Evolutionary conservation across 192 early-diverging fungal genomes (phyloP).

Genomic region (Coemansia sp.): DNA sequence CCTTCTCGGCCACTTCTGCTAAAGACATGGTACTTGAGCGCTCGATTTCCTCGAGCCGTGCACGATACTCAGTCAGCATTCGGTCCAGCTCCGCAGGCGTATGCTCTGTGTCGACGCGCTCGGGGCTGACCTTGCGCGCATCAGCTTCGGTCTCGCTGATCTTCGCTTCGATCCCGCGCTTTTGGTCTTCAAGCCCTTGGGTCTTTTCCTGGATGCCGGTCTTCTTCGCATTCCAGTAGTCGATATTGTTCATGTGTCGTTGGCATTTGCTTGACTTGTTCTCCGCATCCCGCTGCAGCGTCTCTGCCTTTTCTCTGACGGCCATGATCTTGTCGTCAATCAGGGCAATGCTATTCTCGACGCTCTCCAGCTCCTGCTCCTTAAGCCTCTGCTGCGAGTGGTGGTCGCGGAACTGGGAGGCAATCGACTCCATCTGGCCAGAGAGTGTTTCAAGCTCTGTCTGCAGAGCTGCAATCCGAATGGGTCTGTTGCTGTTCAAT

Average conservation of each 20-base stretch:
- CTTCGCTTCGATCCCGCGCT: conserved; percentile 25
- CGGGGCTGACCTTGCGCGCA: conserved; percentile 59
- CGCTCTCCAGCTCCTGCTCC: conserved; percentile 35
- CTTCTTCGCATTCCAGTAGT: conserved; percentile 60
- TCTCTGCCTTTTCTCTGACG: conserved; percentile 29
- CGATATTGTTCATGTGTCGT: conserved; percentile 44
- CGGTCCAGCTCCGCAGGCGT: conserved; percentile 59
- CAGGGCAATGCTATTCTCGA: conserved; percentile 21
- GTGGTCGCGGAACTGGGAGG: conserved; percentile 61
- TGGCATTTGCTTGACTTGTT: conserved; percentile 28
- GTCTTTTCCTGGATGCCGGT: conserved; percentile 34
- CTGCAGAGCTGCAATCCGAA: conserved; percentile 62
- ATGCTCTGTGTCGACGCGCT: conserved; percentile 61
- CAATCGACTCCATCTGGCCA: conserved; percentile 58
- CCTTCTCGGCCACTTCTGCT: conserved; percentile 63
- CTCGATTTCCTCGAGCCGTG: conserved; percentile 60
- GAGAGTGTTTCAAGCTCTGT: conserved; percentile 55
- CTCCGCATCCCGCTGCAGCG: conserved; percentile 38
- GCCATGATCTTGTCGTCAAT: conserved; percentile 37
- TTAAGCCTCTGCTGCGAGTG: conserved; percentile 50
- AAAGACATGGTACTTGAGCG: conserved; percentile 58
- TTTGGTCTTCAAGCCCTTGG: conserved; percentile 15
- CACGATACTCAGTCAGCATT: conserved; percentile 57
- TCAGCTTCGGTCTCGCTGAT: conserved; percentile 54
- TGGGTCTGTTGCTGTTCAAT: conserved; percentile 63